These are phyloP conservation scores for Aspergillus proliferans DNA, from an alignment of 2,329 filamentous ascomycete species.

Conservation along the genomic window DNA sequence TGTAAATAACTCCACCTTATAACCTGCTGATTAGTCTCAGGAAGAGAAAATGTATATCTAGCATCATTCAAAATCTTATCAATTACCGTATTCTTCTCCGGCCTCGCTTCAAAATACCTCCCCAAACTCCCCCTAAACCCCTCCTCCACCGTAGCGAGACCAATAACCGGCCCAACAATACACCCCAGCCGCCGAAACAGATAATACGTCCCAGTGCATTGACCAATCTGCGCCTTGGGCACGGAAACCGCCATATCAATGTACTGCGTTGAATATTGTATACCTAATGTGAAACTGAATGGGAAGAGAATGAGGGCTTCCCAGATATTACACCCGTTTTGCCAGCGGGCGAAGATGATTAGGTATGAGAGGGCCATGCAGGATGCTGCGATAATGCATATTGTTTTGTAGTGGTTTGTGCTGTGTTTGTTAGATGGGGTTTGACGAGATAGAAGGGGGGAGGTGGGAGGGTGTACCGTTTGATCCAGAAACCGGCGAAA, in stretches of 20 bases:
- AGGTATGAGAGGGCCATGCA: slow-evolving; percentile 4
- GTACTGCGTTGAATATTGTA: slow-evolving; percentile 12
- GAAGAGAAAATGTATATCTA: not conserved
- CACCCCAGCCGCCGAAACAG: not conserved
- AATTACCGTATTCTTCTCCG: not conserved
- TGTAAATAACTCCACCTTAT: not conserved
- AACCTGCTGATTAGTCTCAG: not conserved
- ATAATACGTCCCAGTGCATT: not conserved
- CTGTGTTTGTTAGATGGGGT: not conserved
- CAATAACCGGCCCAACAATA: not conserved
- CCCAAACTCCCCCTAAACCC: not conserved
- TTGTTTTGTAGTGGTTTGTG: slow-evolving; percentile 3
- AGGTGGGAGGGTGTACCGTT: not conserved
- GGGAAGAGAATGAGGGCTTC: slow-evolving; percentile 9
- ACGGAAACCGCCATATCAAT: slow-evolving; percentile 7
- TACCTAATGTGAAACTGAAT: slow-evolving; percentile 6
- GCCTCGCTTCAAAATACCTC: not conserved
- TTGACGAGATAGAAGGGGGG: not conserved
- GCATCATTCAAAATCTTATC: not conserved
- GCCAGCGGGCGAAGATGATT: slow-evolving; percentile 9
- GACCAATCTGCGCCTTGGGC: slow-evolving; percentile 1
- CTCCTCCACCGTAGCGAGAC: not conserved
- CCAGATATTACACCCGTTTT: slow-evolving; percentile 5
- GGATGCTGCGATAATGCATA: not conserved
- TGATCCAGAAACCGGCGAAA: slow-evolving; percentile 4